Conservation (phyloP, 1,139 yeast genomes). For the Yamadazyma jaroonii region DNA sequence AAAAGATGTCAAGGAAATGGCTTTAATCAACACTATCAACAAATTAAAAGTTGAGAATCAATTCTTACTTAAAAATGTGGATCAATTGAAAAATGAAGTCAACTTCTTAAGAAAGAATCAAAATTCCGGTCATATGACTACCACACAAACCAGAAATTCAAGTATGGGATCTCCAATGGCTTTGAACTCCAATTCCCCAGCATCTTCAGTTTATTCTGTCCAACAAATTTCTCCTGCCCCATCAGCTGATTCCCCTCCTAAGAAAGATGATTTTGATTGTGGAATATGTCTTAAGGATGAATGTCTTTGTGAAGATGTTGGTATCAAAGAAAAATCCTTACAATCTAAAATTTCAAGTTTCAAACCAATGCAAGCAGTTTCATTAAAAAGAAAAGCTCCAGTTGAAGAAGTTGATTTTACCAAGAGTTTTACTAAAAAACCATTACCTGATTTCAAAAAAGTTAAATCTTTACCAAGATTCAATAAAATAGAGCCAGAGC, state of each 20-base stretch:
- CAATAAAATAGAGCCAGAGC: neutral
- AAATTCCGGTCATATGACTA: slow-evolving; percentile 1
- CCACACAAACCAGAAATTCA: neutral
- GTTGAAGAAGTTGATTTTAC: slow-evolving; percentile 54
- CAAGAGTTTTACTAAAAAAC: slow-evolving; percentile 37
- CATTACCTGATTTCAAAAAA: slow-evolving; percentile 40
- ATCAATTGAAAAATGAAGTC: slow-evolving; percentile 30
- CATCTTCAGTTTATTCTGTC: slow-evolving; percentile 34
- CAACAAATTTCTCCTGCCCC: slow-evolving; percentile 57
- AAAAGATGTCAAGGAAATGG: slow-evolving; percentile 58
- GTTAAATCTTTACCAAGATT: slow-evolving; percentile 11
- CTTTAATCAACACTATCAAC: slow-evolving; percentile 49
- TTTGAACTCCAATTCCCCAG: slow-evolving; percentile 25
- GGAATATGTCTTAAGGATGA: slow-evolving; percentile 69
- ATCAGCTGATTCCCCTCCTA: slow-evolving; percentile 47
- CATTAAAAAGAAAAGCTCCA: slow-evolving; percentile 35
- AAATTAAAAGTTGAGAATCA: slow-evolving; percentile 41
- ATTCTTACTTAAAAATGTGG: slow-evolving; percentile 33
- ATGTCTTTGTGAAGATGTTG: slow-evolving; percentile 68
- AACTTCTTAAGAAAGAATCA: slow-evolving; percentile 13
- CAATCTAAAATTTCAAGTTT: slow-evolving; percentile 26
- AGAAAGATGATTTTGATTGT: slow-evolving; percentile 41
- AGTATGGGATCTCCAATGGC: slow-evolving; percentile 10
- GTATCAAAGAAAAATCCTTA: slow-evolving; percentile 34
- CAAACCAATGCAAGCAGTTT: slow-evolving; percentile 61